Conservation (phyloP, 345 rosid species). For the Aegle marmelos region DNA sequence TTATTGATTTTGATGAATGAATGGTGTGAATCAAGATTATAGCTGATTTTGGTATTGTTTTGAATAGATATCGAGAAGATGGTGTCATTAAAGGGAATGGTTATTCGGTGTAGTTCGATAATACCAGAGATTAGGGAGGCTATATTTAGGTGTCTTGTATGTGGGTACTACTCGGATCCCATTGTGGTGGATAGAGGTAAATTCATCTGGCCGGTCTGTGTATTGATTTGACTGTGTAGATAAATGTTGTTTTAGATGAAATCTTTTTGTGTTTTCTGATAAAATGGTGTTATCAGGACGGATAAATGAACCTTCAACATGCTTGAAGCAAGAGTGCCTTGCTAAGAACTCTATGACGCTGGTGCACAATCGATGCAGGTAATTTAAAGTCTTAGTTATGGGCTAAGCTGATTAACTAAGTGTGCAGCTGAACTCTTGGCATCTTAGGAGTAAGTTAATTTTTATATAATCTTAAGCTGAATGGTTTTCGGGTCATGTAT, state of each 20-base stretch:
- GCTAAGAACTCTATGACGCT: constrained; percentile 87
- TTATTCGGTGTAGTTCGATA: constrained; percentile 86
- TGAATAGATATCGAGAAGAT: constrained; percentile 89
- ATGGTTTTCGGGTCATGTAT: background rate
- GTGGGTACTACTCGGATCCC: constrained; percentile 83
- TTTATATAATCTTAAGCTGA: background rate
- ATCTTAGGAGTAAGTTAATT: background rate
- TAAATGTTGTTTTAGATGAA: background rate
- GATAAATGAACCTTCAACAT: constrained; percentile 71
- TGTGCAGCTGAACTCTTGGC: background rate
- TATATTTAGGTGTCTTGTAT: constrained; percentile 80
- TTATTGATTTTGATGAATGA: background rate
- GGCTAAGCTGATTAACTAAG: background rate
- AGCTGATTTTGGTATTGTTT: constrained; percentile 18
- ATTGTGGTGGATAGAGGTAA: constrained; percentile 95
- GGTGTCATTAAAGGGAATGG: constrained; percentile 93
- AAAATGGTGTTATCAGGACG: constrained; percentile 43
- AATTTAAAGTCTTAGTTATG: constrained; percentile 1
- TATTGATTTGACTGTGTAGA: background rate
- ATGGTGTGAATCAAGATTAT: background rate
- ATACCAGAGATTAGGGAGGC: constrained; percentile 99
- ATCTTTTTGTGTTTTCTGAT: background rate
- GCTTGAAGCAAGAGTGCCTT: constrained; percentile 78
- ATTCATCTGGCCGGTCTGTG: constrained; percentile 7
- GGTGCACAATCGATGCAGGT: constrained; percentile 98